Evolutionary conservation across 306 rosid genomes (phyloP), one percentile per base, ranked within the genome.

Genomic region (Casuarina cunninghamiana): DNA sequence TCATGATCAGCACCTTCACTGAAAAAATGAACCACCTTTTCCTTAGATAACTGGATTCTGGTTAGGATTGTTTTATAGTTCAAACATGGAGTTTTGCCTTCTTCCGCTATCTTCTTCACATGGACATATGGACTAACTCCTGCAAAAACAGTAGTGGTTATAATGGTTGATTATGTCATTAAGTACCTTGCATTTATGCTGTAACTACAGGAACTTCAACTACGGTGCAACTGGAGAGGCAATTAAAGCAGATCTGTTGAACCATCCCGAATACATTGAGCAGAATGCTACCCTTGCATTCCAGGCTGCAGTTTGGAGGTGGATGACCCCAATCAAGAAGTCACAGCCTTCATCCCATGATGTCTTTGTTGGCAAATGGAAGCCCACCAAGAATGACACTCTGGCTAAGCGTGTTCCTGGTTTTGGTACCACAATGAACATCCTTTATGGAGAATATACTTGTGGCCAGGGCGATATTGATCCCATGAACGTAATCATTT

Each of bases 241-340:
- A 26, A 82, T 95, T 89, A 85, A 93, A 79, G 79, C 76, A 41
- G 89, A 95, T 83, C 84, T 95, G 63, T 86, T 95, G 77, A 79
- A 69, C 61, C 97, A 93, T 80, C 99, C 99, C 35, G 99, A 95
- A 84, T 95, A 88, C 84, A 49, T 95, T 5, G 99, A 93, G 90
- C 97, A 93, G 89, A 95, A 95, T 44, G 99, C 99, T 51, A 95
- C 99, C 75, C 82, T 95, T 6, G 99, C 89, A 45, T 93, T 95
- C 90, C 97, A 88, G 88, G 90, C 99, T 49, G 99, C 98, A 37
- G 88, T 95, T 2, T 87, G 89, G 91, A 91, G 83, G 86, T 95
- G 99, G 99, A 88, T 91, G 94, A 90, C 87, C 2, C 90, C 96
- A 45, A 54, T 88, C 10, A 95, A 85, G 81, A 91, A 88, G 88